These are phyloP conservation scores for Nadsonia commutata DNA, from an alignment of 1,139 yeast genomes.

Conservation along the genomic window DNA sequence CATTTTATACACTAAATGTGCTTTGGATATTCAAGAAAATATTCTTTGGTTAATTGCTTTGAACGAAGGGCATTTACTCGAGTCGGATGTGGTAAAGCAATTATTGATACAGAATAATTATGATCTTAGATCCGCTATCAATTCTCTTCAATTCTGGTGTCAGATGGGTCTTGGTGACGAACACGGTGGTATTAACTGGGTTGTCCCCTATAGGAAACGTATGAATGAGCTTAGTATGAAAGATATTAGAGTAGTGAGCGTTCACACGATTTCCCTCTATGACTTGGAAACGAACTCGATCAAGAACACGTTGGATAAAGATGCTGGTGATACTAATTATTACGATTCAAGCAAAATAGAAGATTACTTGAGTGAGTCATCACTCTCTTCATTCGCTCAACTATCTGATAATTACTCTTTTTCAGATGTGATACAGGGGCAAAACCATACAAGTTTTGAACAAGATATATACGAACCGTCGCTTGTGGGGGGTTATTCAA, in stretches of 20 bases:
- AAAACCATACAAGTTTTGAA: neutral
- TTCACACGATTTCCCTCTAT: neutral
- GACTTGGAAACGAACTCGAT: neutral
- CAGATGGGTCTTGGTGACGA: constrained; percentile 24
- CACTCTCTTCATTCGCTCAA: neutral
- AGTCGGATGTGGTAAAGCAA: constrained; percentile 21
- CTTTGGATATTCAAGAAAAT: constrained; percentile 14
- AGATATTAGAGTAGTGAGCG: constrained; percentile 14
- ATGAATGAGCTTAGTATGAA: constrained; percentile 5
- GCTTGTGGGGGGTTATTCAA: neutral
- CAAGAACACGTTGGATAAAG: neutral
- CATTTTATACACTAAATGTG: constrained; percentile 21
- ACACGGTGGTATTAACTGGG: constrained; percentile 20
- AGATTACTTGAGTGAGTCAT: neutral
- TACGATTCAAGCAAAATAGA: constrained; percentile 1
- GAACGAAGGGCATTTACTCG: constrained; percentile 26
- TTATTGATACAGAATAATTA: constrained; percentile 24
- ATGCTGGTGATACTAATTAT: constrained; percentile 1
- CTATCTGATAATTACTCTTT: neutral
- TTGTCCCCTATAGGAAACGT: constrained; percentile 13
- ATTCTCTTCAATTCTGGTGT: constrained; percentile 44
- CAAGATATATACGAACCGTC: neutral
- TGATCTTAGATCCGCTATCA: constrained; percentile 44
- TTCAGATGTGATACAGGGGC: neutral
- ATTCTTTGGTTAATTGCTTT: constrained; percentile 25